These are phyloP conservation scores for Pisolithus marmoratus DNA, from an alignment of 768 basidiomycete genomes.

Conservation along the genomic window DNA sequence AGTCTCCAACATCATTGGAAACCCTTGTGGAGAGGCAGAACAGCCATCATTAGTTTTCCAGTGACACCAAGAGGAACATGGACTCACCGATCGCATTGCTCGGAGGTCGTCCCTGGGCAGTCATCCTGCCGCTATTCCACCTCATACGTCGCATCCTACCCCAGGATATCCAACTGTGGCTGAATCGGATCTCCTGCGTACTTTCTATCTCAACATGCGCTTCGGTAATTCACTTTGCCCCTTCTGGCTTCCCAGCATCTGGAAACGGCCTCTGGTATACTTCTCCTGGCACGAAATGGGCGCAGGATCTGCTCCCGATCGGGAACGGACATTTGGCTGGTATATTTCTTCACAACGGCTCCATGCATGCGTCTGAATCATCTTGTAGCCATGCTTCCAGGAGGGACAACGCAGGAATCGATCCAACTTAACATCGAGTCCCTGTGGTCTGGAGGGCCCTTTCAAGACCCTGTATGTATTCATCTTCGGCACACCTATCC, in stretches of 20 bases:
- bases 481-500: neutral
- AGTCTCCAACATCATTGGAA: no score
- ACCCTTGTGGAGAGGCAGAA: no score
- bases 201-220: conserved; percentile 14
- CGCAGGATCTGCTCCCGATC: conserved; percentile 56
- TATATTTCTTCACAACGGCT: conserved; percentile 16
- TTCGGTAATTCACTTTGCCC: conserved; percentile 18
- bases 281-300: conserved; percentile 48
- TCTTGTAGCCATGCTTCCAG: conserved; percentile 54
- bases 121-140: conserved; percentile 5
- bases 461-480: conserved; percentile 50
- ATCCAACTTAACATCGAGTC: conserved; percentile 72
- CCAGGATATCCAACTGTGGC: conserved; percentile 8
- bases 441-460: conserved; percentile 72
- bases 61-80: conserved; percentile 11
- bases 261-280: conserved; percentile 78
- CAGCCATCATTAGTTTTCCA: neutral
- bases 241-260: conserved; percentile 53
- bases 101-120: conserved; percentile 13
- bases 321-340: conserved; percentile 73
- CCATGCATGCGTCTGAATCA: neutral
- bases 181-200: conserved; percentile 18
- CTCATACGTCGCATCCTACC: conserved; percentile 16
- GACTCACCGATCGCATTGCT: conserved; percentile 14
- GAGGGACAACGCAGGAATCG: conserved; percentile 53